phyloP scores from a whole-genome alignment of 305 asterid species.

The Fraxinus ornus region DNA sequence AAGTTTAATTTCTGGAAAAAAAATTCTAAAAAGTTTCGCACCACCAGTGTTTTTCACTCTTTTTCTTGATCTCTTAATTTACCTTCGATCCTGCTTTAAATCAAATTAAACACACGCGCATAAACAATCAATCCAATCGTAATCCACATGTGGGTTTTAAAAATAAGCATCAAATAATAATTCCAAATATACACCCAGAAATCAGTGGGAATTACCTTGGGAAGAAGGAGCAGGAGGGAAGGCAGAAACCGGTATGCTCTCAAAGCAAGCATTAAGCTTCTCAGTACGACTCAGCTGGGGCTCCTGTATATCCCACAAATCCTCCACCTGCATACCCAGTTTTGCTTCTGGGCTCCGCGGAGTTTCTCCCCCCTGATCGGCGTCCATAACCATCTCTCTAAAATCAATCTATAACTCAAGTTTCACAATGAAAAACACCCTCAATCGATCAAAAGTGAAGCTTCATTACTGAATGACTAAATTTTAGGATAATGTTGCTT shows the following conservation, averaged over 20 bases:
- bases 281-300: slow-evolving; percentile 90
- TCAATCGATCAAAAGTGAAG: neutral
- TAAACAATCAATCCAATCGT: neutral
- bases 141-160: neutral
- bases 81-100: neutral
- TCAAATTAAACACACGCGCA: neutral
- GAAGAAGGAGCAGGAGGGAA: slow-evolving; percentile 81
- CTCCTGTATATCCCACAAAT: slow-evolving; percentile 86
- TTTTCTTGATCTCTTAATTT: slow-evolving; percentile 10
- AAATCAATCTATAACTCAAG: neutral
- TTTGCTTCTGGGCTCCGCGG: slow-evolving; percentile 98
- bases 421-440: slow-evolving; percentile 5
- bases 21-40: neutral
- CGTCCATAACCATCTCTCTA: slow-evolving; percentile 48
- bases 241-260: slow-evolving; percentile 90
- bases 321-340: slow-evolving; percentile 93
- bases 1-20: neutral
- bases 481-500: slow-evolving; percentile 8
- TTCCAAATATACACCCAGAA: neutral
- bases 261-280: slow-evolving; percentile 95
- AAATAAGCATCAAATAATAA: slow-evolving; percentile 12
- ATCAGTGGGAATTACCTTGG: slow-evolving; percentile 44
- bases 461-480: neutral
- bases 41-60: neutral
- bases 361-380: slow-evolving; percentile 43